Conservation (phyloP, 495 filamentous ascomycete species). For the Penicillium pancosmium region DNA sequence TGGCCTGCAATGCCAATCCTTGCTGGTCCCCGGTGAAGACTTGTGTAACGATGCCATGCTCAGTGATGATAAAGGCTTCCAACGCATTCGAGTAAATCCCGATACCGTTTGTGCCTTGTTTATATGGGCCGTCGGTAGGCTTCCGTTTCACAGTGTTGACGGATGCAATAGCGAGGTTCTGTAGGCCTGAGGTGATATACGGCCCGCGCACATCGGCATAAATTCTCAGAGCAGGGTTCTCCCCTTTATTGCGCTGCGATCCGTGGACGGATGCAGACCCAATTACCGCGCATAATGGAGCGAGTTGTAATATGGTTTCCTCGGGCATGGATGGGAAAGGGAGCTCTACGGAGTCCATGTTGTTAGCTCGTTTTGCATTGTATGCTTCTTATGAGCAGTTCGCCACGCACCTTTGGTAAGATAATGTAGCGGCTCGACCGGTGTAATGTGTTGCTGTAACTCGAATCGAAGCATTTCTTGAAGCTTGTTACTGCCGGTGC, state of each 20-base stretch:
- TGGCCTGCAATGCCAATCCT: conserved; percentile 72
- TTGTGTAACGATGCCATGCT: conserved; percentile 83
- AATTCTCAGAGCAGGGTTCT: conserved; percentile 67
- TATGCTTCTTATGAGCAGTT: neutral
- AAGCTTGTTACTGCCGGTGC: conserved; percentile 74
- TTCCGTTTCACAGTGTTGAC: conserved; percentile 85
- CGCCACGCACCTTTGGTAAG: conserved; percentile 74
- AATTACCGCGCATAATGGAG: conserved; percentile 60
- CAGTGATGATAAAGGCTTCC: conserved; percentile 81
- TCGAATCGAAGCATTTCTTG: conserved; percentile 79
- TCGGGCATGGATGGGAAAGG: conserved; percentile 67
- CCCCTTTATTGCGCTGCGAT: conserved; percentile 50
- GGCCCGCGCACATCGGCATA: conserved; percentile 85
- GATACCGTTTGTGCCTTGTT: conserved; percentile 90
- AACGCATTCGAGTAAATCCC: conserved; percentile 85
- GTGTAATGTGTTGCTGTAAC: conserved; percentile 69
- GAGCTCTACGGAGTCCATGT: conserved; percentile 46
- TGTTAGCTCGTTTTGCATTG: neutral
- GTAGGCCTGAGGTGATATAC: conserved; percentile 76
- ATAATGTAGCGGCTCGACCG: conserved; percentile 88
- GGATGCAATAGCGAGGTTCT: conserved; percentile 85
- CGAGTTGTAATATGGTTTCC: conserved; percentile 59
- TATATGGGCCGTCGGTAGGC: conserved; percentile 77
- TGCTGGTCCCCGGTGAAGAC: conserved; percentile 86
- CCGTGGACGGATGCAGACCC: conserved; percentile 53